Percentiles rank a stretch among this genome's conserved stretches.
Evolutionary conservation across 441 rosid genomes (phyloP).

Genomic region (Euphorbia celastroides): DNA sequence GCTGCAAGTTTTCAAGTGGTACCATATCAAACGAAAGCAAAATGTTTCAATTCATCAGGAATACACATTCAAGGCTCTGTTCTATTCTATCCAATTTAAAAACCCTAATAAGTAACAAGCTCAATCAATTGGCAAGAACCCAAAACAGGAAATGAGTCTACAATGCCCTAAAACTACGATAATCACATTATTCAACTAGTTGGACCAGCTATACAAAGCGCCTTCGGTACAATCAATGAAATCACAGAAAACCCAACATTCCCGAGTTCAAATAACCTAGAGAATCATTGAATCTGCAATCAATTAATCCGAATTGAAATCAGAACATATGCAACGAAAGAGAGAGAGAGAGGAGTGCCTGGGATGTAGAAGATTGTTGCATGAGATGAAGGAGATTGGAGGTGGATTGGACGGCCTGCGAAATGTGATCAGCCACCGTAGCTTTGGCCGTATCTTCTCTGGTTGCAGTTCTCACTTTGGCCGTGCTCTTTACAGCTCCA

Average conservation of each 20-base stretch:
- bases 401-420: constrained; percentile 72
- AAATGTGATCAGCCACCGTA: constrained; percentile 57
- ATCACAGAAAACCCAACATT: not conserved
- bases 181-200: not conserved
- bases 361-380: constrained; percentile 70
- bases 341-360: constrained; percentile 26
- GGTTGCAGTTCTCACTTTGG: not conserved
- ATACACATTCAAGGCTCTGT: not conserved
- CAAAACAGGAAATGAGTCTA: not conserved
- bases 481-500: not conserved
- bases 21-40: not conserved
- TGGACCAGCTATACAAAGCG: not conserved
- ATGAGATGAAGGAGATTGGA: constrained; percentile 71
- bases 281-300: not conserved
- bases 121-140: not conserved
- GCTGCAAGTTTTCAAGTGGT: not conserved
- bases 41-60: not conserved
- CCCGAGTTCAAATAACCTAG: not conserved
- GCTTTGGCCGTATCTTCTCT: constrained; percentile 62
- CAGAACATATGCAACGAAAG: not conserved
- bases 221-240: constrained; percentile 1
- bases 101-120: not conserved
- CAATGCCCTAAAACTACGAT: not conserved
- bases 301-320: no score
- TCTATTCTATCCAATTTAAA: not conserved